Evolutionary conservation across 192 early-diverging fungal genomes (phyloP), one percentile per base, ranked within the genome.

Genomic region (Funneliformis mosseae): DNA sequence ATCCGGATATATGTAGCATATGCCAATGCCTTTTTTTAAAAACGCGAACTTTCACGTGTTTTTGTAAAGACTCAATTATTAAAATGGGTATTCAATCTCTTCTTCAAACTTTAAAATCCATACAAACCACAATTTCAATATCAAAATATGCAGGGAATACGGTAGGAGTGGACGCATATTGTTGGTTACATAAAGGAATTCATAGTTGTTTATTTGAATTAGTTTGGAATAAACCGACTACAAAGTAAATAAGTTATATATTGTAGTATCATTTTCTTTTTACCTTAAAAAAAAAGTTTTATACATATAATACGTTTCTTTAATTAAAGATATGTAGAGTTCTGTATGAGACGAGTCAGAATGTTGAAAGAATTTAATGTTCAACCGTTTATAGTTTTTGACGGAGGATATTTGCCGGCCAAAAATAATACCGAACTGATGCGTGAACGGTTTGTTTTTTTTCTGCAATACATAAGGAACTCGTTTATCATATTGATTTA

Each of bases 171-270:
- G 98, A 99, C 84, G 94, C 93, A 1, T 97, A 99, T 83, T 94
- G 96, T 5, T 99, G 98, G 98, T 92, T 99, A 14, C 95, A 98
- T 86, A 88, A 90, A 61, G 97, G 94, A 16, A 94, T 94, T 6
- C 94, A 95, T 74, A 81, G 92, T 4, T 99, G 98, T 77, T 94
- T 96, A 0, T 79, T 89, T 23, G 97, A 99, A 12, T 86, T 99
- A 8, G 90, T 88, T 23, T 84, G 89, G 14, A 91, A 88, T 33
- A 79, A 88, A n/a, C 85, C 87, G 8, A 97, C 97, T 2, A 84
- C 87, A 62, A 92, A 87, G 94, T 95, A 84, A 23, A 63, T 80
- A 14, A 0, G 39, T 50, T 48, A 6, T 27, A n/a, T 61, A 46
- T 9, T 28, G 11, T 55, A 45, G 16, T n/a, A n/a, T n/a, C n/a